Percentiles rank a stretch among this genome's conserved stretches.
Evolutionary conservation across 495 filamentous ascomycete genomes (phyloP).

Genomic region (Penicillium cinerascens): DNA sequence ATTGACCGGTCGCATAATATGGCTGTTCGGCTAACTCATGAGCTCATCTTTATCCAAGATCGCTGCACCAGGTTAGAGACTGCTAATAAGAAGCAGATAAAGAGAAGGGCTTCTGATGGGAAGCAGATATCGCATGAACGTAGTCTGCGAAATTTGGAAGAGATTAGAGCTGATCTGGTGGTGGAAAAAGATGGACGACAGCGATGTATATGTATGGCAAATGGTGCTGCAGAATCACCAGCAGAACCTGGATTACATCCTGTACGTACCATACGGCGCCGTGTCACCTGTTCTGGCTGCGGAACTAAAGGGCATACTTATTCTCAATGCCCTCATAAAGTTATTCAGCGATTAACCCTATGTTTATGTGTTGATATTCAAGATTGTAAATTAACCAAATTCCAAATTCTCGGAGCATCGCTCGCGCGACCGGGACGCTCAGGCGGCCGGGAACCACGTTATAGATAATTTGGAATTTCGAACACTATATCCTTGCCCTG

Average conservation of each 20-base stretch:
- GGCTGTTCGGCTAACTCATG: neutral
- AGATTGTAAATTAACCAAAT: too few relatives aligned
- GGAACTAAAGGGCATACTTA: too few relatives aligned
- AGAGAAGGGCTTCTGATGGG: neutral
- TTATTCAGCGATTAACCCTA: too few relatives aligned
- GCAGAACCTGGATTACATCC: neutral
- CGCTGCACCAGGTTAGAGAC: neutral
- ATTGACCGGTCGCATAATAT: slow-evolving; percentile 1
- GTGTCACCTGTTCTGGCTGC: slow-evolving; percentile 3
- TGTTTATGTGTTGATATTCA: too few relatives aligned
- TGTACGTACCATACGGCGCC: slow-evolving; percentile 4
- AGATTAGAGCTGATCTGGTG: neutral
- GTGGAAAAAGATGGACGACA: neutral
- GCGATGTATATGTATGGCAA: neutral
- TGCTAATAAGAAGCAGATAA: neutral
- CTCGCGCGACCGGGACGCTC: too few relatives aligned
- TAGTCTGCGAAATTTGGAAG: neutral
- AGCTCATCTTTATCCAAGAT: neutral
- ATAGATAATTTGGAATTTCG: too few relatives aligned
- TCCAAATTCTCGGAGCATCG: too few relatives aligned
- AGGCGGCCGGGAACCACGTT: too few relatives aligned
- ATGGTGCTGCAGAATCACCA: neutral
- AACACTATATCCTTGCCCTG: too few relatives aligned
- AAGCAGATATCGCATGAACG: neutral
- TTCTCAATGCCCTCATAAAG: too few relatives aligned